phyloP scores from a whole-genome alignment of 345 rosid species.

The Brassica nigra region DNA sequence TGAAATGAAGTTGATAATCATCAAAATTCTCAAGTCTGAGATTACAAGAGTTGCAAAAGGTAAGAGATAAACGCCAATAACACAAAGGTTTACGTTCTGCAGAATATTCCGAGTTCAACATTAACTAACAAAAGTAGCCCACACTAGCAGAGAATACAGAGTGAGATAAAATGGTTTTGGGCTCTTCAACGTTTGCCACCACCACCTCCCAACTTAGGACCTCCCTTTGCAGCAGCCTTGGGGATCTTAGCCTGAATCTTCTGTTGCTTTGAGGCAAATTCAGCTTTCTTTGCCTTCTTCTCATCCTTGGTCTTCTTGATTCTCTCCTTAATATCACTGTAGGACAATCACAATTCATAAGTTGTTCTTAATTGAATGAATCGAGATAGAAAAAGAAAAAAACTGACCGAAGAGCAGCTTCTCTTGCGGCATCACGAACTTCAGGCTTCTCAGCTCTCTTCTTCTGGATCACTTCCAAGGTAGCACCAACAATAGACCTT shows the following conservation, averaged over 20 bases:
- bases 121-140: conserved; percentile 23
- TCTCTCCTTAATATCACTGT: conserved; percentile 50
- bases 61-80: conserved; percentile 3
- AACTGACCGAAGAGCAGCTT: conserved; percentile 69
- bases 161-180: not conserved
- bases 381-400: not conserved
- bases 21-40: conserved; percentile 26
- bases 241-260: conserved; percentile 39
- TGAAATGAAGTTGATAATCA: not conserved
- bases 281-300: conserved; percentile 46
- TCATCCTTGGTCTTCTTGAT: conserved; percentile 47
- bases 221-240: conserved; percentile 43
- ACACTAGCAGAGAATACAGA: conserved; percentile 27
- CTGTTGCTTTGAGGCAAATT: conserved; percentile 37
- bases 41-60: conserved; percentile 26
- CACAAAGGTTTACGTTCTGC: conserved; percentile 29
- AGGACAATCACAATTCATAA: conserved; percentile 1
- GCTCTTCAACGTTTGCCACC: conserved; percentile 47
- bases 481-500: conserved; percentile 78
- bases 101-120: conserved; percentile 27
- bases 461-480: conserved; percentile 77
- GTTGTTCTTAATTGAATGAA: not conserved
- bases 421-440: conserved; percentile 81
- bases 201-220: conserved; percentile 45
- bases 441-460: conserved; percentile 82